phyloP scores from a whole-genome alignment of 2,329 filamentous ascomycete species.

The Pseudopyrenochaeta lycopersici region DNA sequence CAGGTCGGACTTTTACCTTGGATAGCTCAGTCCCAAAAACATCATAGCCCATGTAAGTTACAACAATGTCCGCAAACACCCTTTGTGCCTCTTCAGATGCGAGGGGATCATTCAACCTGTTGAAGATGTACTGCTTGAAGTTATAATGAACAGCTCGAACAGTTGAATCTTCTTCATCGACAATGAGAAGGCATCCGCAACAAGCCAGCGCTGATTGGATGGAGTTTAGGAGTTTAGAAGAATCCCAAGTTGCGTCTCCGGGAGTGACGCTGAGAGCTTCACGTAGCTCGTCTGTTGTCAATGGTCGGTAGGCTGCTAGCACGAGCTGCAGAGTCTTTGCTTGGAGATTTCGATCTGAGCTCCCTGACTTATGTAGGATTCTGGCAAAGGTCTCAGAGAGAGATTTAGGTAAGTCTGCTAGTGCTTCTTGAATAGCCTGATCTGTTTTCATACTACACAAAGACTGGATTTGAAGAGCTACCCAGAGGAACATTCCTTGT shows the following conservation, averaged over 20 bases:
- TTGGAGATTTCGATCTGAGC: constrained; percentile 3
- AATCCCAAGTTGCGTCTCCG: constrained; percentile 31
- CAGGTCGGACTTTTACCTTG: constrained; percentile 1
- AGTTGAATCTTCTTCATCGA: constrained; percentile 36
- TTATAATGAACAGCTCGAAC: constrained; percentile 31
- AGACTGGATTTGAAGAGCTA: constrained; percentile 28
- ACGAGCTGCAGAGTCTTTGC: constrained; percentile 41
- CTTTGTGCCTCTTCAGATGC: constrained; percentile 9
- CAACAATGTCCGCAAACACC: constrained; percentile 22
- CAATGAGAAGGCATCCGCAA: constrained; percentile 32
- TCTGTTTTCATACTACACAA: constrained; percentile 50
- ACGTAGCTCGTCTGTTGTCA: constrained; percentile 48
- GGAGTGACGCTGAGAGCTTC: constrained; percentile 51
- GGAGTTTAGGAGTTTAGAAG: constrained; percentile 19
- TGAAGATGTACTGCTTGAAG: constrained; percentile 26
- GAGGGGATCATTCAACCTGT: background rate
- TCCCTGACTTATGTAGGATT: constrained; percentile 23
- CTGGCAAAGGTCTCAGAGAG: constrained; percentile 24
- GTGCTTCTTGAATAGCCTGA: constrained; percentile 41
- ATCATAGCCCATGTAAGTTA: constrained; percentile 33
- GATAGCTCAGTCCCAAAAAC: constrained; percentile 27
- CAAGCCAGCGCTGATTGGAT: constrained; percentile 20
- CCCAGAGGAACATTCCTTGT: constrained; percentile 41
- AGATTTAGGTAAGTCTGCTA: constrained; percentile 24
- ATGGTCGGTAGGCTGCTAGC: constrained; percentile 31